phyloP scores from a whole-genome alignment of 2,329 filamentous ascomycete genomes.

The Phyllachora maydis region DNA sequence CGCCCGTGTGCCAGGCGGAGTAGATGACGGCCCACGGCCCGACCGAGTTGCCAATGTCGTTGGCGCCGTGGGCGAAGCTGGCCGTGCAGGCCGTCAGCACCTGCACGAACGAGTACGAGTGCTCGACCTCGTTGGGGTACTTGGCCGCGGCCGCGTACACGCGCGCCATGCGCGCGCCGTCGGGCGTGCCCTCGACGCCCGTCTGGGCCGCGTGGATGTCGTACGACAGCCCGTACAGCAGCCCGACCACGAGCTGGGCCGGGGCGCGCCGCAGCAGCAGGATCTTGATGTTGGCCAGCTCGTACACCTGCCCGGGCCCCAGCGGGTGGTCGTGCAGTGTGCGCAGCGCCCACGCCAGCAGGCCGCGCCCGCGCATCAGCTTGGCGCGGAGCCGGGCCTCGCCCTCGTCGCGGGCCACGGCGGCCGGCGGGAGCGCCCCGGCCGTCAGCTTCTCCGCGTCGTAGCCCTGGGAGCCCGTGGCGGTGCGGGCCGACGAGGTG shows the following conservation, averaged over 20 bases:
- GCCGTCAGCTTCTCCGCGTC: conserved; percentile 42
- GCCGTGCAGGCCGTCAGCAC: conserved; percentile 49
- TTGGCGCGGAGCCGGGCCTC: conserved; percentile 38
- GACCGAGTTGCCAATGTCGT: conserved; percentile 54
- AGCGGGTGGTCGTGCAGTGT: conserved; percentile 53
- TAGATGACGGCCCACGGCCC: conserved; percentile 54
- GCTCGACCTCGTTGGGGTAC: conserved; percentile 50
- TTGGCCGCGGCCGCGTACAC: conserved; percentile 44
- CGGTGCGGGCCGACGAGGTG: conserved; percentile 21
- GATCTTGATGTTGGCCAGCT: conserved; percentile 47
- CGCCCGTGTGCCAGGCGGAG: conserved; percentile 42
- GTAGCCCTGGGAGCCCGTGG: conserved; percentile 17
- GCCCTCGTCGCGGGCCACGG: no score
- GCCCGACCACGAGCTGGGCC: conserved; percentile 38
- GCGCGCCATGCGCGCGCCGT: conserved; percentile 48
- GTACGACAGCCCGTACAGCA: conserved; percentile 60
- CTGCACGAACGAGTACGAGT: conserved; percentile 47
- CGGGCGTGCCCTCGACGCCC: conserved; percentile 50
- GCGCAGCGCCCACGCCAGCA: conserved; percentile 71
- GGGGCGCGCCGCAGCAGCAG: conserved; percentile 46
- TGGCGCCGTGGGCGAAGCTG: conserved; percentile 57
- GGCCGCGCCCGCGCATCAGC: conserved; percentile 40
- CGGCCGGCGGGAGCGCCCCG: no score
- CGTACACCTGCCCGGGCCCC: conserved; percentile 53
- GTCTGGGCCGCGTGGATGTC: conserved; percentile 62